Evolutionary conservation across 805 yeast species (phyloP), one percentile per base, ranked within the genome.

Genomic region (Ogataea paraovalis): DNA sequence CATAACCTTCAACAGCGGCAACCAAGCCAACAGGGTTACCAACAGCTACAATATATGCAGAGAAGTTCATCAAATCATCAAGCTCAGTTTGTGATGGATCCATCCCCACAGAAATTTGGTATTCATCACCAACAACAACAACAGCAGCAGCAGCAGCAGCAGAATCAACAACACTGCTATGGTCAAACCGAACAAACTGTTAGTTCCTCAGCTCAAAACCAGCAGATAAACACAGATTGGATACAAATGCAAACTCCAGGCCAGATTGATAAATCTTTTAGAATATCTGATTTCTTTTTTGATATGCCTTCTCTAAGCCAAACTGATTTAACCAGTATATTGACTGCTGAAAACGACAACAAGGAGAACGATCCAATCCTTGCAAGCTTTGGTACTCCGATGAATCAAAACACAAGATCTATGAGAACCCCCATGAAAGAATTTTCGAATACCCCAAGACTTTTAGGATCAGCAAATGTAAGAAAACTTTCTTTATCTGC

Each of bases 361-460:
- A 57, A 57, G 43, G 61, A 57, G 41, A 57, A 57, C 38, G 56
- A 56, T 22, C 59, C 57, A 10, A 38, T 52, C 3, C 47, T 53
- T 41, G 57, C 57, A 12, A 51, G 39, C 43, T 42, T 53, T 39
- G 57, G 57, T 36, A 55, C 58, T 6, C 62, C 58, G 4, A 34
- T 50, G 23, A 43, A 43, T 18, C 48, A 48, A 21, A 47, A 42
- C 13, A 41, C 43, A 18, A 49, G 45, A 32, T 51, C 47, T 4
- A 53, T 58, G 34, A 58, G 56, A 30, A 58, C 62, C 18, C 62
- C 62, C 12, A 36, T 53, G 6, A 53, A 46, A 21, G 62, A 58
- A 38, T 43, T 53, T 25, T 27, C 55, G 5, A 52, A 55, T 33
- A 55, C 62, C 14, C 60, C 58, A 4, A 45, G 54, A 21, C 45